phyloP scores from a whole-genome alignment of 1,139 yeast genomes.

The Pichia sp. region DNA sequence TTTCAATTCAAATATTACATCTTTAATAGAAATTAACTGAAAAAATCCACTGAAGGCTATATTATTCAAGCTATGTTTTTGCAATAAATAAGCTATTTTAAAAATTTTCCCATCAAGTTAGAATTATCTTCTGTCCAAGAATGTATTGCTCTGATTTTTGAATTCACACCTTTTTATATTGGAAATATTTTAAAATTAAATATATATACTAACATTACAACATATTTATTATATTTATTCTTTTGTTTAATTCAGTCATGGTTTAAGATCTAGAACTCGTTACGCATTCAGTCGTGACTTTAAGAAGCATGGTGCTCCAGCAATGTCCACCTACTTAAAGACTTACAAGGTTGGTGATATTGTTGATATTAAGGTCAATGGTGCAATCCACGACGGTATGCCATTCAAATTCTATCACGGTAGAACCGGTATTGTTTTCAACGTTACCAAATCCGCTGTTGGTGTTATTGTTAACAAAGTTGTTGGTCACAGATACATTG shows the following conservation, averaged over 20 bases:
- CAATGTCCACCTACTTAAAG: constrained; percentile 96
- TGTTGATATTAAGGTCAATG: constrained; percentile 99
- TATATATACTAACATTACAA: constrained; percentile 4
- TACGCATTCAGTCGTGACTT: constrained; percentile 99
- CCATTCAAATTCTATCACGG: constrained; percentile 99
- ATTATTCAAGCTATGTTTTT: too few relatives aligned
- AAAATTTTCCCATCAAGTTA: too few relatives aligned
- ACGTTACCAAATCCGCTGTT: constrained; percentile 96
- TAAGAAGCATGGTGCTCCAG: constrained; percentile 95
- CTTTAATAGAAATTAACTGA: too few relatives aligned
- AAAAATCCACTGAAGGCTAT: too few relatives aligned
- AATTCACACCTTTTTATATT: too few relatives aligned
- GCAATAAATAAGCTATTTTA: too few relatives aligned
- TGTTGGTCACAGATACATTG: constrained; percentile 98
- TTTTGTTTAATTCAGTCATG: constrained; percentile 55
- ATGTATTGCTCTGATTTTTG: too few relatives aligned
- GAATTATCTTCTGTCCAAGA: too few relatives aligned
- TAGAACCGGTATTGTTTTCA: constrained; percentile 98
- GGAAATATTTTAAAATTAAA: not conserved
- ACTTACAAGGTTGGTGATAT: constrained; percentile 98
- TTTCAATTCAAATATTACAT: too few relatives aligned
- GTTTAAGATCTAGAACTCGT: constrained; percentile 99
- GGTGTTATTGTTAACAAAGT: constrained; percentile 98
- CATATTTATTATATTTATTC: not conserved
- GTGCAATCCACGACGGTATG: constrained; percentile 99